Evolutionary conservation across 768 basidiomycete species (phyloP).

Genomic region (Rhodosporidiobolus sp.): DNA sequence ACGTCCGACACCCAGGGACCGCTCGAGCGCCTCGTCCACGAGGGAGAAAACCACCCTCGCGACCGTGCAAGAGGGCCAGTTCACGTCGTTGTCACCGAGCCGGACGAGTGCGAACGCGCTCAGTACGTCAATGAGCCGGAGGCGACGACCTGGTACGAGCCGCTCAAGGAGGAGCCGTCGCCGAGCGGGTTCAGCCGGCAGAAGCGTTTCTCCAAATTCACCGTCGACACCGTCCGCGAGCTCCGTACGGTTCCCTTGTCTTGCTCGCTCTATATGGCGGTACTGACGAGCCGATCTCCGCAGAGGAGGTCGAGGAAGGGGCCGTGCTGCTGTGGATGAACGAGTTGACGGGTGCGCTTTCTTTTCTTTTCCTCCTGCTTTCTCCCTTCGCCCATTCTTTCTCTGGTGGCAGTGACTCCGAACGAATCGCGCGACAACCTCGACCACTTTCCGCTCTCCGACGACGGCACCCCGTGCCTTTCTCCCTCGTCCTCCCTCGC

Average conservation of each 20-base stretch:
- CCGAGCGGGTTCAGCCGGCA: not conserved
- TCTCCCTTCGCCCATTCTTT: not conserved
- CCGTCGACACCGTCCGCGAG: not conserved
- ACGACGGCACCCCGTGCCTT: not conserved
- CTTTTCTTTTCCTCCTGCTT: not conserved
- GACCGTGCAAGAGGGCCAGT: too few relatives aligned
- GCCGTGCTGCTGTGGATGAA: conserved; percentile 5
- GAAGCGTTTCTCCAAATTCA: not conserved
- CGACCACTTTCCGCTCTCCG: not conserved
- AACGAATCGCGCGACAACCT: not conserved
- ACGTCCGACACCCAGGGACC: not conserved
- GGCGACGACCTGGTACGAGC: not conserved
- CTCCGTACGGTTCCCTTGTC: not conserved
- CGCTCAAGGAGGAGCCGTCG: not conserved
- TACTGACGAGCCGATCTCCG: not conserved
- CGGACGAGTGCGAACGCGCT: not conserved
- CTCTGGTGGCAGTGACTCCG: not conserved
- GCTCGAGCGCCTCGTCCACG: not conserved
- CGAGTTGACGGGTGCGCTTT: not conserved
- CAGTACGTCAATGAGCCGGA: not conserved
- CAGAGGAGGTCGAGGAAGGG: conserved; percentile 1
- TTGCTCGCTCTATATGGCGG: too few relatives aligned
- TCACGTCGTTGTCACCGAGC: not conserved
- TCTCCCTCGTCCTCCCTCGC: not conserved
- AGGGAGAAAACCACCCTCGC: too few relatives aligned